A percentile compares a stretch with the other conserved stretches of the same genome.
These are phyloP conservation scores for Epicoccum nigrum DNA, from an alignment of 2,329 filamentous ascomycete genomes.

Conservation along the genomic window DNA sequence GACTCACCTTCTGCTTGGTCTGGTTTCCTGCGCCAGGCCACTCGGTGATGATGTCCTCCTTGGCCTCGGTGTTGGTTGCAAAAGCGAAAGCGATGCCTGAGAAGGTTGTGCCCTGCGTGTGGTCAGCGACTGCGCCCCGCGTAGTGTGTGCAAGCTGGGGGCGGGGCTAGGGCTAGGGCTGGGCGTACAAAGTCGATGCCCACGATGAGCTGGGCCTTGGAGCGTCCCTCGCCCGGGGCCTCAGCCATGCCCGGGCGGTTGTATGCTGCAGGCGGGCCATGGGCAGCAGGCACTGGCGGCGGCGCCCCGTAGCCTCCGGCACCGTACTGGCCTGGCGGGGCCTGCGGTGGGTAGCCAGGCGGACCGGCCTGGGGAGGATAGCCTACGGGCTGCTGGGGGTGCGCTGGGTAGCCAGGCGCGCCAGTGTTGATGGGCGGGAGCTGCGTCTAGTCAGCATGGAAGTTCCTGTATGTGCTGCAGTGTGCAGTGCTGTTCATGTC, in stretches of 20 bases:
- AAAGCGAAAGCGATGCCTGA: conserved; percentile 93
- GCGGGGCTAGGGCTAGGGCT: too few relatives aligned
- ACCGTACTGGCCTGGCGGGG: conserved; percentile 35
- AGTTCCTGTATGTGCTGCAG: too few relatives aligned
- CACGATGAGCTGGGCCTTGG: conserved; percentile 96
- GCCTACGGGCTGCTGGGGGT: conserved; percentile 46
- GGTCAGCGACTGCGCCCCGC: conserved; percentile 35
- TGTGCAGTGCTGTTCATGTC: too few relatives aligned
- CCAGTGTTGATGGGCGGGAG: conserved; percentile 64
- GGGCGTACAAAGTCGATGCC: conserved; percentile 90
- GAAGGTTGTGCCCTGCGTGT: conserved; percentile 84
- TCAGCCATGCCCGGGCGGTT: conserved; percentile 58
- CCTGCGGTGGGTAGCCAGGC: conserved; percentile 42
- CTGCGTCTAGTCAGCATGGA: too few relatives aligned
- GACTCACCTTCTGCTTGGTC: conserved; percentile 91
- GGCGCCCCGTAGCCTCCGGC: conserved; percentile 33
- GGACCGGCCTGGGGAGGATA: conserved; percentile 49
- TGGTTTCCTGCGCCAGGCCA: conserved; percentile 98
- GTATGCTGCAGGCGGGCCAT: conserved; percentile 42
- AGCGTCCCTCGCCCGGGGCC: conserved; percentile 85
- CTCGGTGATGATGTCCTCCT: conserved; percentile 98
- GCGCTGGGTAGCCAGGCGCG: conserved; percentile 51
- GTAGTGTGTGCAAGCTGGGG: conserved; percentile 18
- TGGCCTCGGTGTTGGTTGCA: conserved; percentile 94
- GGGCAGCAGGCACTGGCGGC: conserved; percentile 37